Evolutionary conservation across 805 yeast genomes (phyloP), one percentile per base, ranked within the genome.

Genomic region (Metschnikowia reukaufii): DNA sequence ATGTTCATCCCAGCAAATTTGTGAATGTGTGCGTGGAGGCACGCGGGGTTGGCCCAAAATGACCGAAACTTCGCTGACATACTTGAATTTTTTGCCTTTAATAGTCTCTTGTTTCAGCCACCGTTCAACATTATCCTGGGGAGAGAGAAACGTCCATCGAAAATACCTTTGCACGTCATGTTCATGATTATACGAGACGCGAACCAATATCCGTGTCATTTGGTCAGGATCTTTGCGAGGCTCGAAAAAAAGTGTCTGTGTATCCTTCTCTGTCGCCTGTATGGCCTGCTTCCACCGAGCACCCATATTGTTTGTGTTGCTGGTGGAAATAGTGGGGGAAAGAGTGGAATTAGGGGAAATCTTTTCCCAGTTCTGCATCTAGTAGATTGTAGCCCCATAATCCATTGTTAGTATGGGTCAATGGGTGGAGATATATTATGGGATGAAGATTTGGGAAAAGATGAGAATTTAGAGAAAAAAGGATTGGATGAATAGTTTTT

Each of bases 91-190:
- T 5, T 6, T 21, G 15, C 21, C 30, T 7, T 37, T 25, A 8
- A 5, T 4, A 2, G n/a, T 20, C 2, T 20, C 29, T 16, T 10
- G 32, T 13, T 9, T 8, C 8, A 18, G 34, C 45, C 45, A 33
- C 13, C 16, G 9, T 12, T 21, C 36, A 30, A 27, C 32, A 20
- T 2, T 6, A 21, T 34, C 46, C 9, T 36, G 40, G 10, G 39
- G 20, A 12, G 41, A 29, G 23, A 34, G 41, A 31, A 42, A 34
- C 13, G 20, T 42, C 46, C 46, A 42, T 31, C 41, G 29, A 36
- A 36, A 42, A 17, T 42, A 42, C 13, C 46, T 8, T 17, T 42
- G 41, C 9, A 15, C 46, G 34, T 36, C 41, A 6, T 42, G 41
- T n/a, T 9, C 19, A 16, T 29, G 13, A 30, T 42, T 25, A 17